A percentile compares a stretch with the other conserved stretches of the same genome.
Conservation (phyloP, 495 filamentous ascomycete genomes). For the Thermothielavioides terrestris region DNA sequence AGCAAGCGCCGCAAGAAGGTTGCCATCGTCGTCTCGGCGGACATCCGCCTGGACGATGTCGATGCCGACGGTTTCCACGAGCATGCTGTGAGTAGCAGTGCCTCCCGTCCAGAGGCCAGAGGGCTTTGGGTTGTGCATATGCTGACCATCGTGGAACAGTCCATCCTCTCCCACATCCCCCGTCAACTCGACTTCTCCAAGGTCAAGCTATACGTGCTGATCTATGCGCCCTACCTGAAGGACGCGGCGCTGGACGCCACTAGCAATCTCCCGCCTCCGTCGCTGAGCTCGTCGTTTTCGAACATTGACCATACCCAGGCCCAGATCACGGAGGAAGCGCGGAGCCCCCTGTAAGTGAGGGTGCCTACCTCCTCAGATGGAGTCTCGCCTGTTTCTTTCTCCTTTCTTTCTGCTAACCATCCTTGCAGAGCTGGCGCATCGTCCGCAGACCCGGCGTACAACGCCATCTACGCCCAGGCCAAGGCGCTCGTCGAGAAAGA, state of each 20-base stretch:
- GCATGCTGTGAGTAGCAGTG: slow-evolving; percentile 78
- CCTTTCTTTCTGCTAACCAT: not conserved
- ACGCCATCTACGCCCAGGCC: slow-evolving; percentile 67
- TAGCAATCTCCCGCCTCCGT: slow-evolving; percentile 46
- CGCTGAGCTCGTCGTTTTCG: slow-evolving; percentile 77
- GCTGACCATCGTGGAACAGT: slow-evolving; percentile 40
- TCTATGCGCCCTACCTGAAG: slow-evolving; percentile 75
- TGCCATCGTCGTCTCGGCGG: slow-evolving; percentile 76
- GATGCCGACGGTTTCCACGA: slow-evolving; percentile 58
- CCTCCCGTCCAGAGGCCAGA: no score
- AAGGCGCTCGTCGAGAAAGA: slow-evolving; percentile 70
- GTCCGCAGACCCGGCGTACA: slow-evolving; percentile 52
- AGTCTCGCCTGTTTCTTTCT: slow-evolving; percentile 15
- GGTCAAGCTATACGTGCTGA: slow-evolving; percentile 72
- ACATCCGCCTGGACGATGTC: slow-evolving; percentile 48
- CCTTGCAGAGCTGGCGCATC: slow-evolving; percentile 23
- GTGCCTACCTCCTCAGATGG: not conserved
- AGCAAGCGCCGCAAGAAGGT: slow-evolving; percentile 61
- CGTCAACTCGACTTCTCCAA: slow-evolving; percentile 57
- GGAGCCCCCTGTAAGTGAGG: slow-evolving; percentile 43
- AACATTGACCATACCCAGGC: slow-evolving; percentile 73
- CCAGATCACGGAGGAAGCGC: slow-evolving; percentile 52
- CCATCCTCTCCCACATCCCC: slow-evolving; percentile 81
- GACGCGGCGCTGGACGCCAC: slow-evolving; percentile 46
- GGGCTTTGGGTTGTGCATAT: not conserved